Evolutionary conservation across 192 early-diverging fungal species (phyloP), one percentile per base, ranked within the genome.

Genomic region (Haplosporangium gracile): DNA sequence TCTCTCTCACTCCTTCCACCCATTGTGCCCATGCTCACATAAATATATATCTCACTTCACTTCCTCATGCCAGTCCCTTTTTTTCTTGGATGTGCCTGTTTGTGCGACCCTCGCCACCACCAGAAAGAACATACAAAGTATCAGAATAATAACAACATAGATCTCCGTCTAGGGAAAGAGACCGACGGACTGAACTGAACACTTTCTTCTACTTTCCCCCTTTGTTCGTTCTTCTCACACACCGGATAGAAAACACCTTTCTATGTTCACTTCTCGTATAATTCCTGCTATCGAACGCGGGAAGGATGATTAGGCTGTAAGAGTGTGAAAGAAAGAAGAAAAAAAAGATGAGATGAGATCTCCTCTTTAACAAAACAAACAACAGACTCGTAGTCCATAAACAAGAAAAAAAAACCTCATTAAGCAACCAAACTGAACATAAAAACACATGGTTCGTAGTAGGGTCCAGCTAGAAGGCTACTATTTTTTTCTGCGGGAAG

Each of bases 261-360:
- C 29, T 60, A 11, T 65, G 26, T 65, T 65, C 2, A 24, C 22
- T 55, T 65, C 26, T 65, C 55, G 55, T 60, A 60, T 9, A n/a
- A 60, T 32, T 32, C 10, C 15, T 11, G 0, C 60, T 13, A 32
- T 29, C 29, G 11, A 2, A 15, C 29, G 60, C 29, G 26, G 60
- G 60, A 65, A 22, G 18, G 60, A 26, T 0, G 29, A 65, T 32
- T 32, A 65, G 13, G 38, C n/a, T 63, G 34, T 4, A 10, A 29
- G 60, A 22, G 5, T 43, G 42, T 5, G 29, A 53, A 60, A 57
- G 55, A 38, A 9, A 40, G 36, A 39, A 53, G 18, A 69, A 20
- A 63, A 60, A 76, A 1, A 77, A 77, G 76, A 77, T 77, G 76
- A 77, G 76, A 77, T 77, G 76, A 77, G 76, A 77, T 77, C 49